phyloP scores from a whole-genome alignment of 2,329 filamentous ascomycete genomes.

The Rutstroemia sp. region DNA sequence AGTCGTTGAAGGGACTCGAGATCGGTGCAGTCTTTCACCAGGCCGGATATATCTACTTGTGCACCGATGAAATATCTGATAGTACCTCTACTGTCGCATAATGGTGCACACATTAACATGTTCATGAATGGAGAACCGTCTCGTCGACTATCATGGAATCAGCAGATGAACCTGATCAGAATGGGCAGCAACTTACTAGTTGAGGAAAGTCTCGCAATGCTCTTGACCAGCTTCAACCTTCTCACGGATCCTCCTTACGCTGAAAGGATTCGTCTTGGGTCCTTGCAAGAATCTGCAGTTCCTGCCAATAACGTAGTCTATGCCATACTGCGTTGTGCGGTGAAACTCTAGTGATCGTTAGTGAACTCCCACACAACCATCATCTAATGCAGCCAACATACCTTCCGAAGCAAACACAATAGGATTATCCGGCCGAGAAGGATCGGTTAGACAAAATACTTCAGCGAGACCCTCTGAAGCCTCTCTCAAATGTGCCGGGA shows the following conservation, averaged over 20 bases:
- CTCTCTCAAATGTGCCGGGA: constrained; percentile 56
- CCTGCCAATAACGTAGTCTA: constrained; percentile 64
- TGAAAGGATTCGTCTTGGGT: constrained; percentile 58
- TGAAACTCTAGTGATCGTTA: constrained; percentile 53
- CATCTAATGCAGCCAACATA: constrained; percentile 27
- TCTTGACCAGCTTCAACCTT: constrained; percentile 57
- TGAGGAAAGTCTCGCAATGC: constrained; percentile 66
- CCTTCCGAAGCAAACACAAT: constrained; percentile 72
- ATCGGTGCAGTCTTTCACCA: constrained; percentile 53
- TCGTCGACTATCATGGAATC: constrained; percentile 39
- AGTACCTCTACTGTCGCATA: constrained; percentile 53
- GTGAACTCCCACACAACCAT: not conserved
- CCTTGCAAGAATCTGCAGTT: constrained; percentile 77
- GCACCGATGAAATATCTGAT: constrained; percentile 60
- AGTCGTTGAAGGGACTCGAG: constrained; percentile 49
- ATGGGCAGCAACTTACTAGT: constrained; percentile 45
- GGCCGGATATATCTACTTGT: constrained; percentile 56
- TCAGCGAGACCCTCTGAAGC: constrained; percentile 70
- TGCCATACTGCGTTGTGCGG: constrained; percentile 66
- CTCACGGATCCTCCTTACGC: constrained; percentile 53
- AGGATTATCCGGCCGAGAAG: constrained; percentile 64
- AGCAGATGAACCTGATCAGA: constrained; percentile 2
- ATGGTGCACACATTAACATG: constrained; percentile 55
- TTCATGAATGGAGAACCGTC: constrained; percentile 64
- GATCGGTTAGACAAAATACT: constrained; percentile 71